These are phyloP conservation scores for Chytriomyces hyalinus DNA, from an alignment of 192 early-diverging fungal species.

Conservation along the genomic window DNA sequence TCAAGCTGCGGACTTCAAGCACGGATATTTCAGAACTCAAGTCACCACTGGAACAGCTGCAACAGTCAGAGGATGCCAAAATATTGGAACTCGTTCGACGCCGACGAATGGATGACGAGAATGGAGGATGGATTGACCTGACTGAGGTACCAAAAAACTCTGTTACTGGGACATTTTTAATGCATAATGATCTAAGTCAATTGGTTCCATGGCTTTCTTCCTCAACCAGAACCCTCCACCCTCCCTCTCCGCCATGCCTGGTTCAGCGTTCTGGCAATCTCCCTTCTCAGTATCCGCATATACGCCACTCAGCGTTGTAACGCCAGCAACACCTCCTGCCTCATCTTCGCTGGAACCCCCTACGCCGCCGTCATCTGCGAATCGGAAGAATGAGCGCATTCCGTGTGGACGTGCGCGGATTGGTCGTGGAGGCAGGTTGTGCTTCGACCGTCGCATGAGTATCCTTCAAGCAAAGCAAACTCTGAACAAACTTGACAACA, in stretches of 20 bases:
- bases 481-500: not conserved
- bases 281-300: constrained; percentile 33
- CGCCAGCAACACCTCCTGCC: not conserved
- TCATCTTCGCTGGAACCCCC: too few species aligned
- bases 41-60: constrained; percentile 10
- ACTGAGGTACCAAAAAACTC: constrained; percentile 61
- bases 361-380: too few species aligned
- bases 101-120: constrained; percentile 61
- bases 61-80: constrained; percentile 50
- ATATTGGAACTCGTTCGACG: constrained; percentile 63
- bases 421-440: constrained; percentile 79
- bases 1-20: constrained; percentile 42
- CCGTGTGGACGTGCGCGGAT: constrained; percentile 48
- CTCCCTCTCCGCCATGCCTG: not conserved
- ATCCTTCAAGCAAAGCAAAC: not conserved
- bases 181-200: not conserved
- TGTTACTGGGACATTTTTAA: not conserved
- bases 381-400: not conserved
- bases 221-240: constrained; percentile 2
- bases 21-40: constrained; percentile 4
- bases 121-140: constrained; percentile 66
- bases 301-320: constrained; percentile 6
- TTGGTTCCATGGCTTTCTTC: not conserved
- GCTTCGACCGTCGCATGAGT: constrained; percentile 69
- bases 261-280: constrained; percentile 60